A percentile compares a stretch with the other conserved stretches of the same genome.
These are phyloP conservation scores for Penicillium desertorum DNA, from an alignment of 495 filamentous ascomycete species.

Conservation along the genomic window DNA sequence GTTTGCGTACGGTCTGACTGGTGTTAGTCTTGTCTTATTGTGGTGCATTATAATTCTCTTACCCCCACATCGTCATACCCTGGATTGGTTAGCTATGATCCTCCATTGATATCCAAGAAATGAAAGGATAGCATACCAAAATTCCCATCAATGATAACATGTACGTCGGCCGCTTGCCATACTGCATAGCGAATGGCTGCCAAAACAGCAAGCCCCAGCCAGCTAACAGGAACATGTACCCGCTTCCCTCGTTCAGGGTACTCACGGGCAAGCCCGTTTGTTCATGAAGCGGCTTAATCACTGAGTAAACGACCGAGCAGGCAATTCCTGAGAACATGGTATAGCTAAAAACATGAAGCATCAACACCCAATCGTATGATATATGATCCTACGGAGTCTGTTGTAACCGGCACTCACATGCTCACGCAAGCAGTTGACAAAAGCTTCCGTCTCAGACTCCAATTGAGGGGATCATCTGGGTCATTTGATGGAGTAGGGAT, in stretches of 20 bases:
- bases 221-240: slow-evolving; percentile 62
- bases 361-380: neutral
- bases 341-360: slow-evolving; percentile 37
- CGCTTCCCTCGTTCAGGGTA: slow-evolving; percentile 60
- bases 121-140: slow-evolving; percentile 30
- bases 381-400: neutral
- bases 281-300: slow-evolving; percentile 57
- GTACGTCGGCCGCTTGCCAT: slow-evolving; percentile 65
- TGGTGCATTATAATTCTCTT: slow-evolving; percentile 20
- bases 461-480: slow-evolving; percentile 63
- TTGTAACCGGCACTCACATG: slow-evolving; percentile 28
- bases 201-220: slow-evolving; percentile 67
- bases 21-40: slow-evolving; percentile 5
- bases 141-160: slow-evolving; percentile 57
- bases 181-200: slow-evolving; percentile 67
- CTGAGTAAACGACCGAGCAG: slow-evolving; percentile 60
- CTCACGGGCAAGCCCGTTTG: slow-evolving; percentile 53
- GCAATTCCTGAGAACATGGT: slow-evolving; percentile 62
- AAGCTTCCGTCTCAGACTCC: slow-evolving; percentile 56
- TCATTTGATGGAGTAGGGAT: slow-evolving; percentile 57
- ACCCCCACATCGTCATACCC: slow-evolving; percentile 46
- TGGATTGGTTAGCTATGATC: slow-evolving; percentile 12
- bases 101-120: neutral
- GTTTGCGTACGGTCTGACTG: slow-evolving; percentile 35
- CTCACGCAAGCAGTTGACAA: slow-evolving; percentile 52